Percentiles rank a stretch among this genome's conserved stretches.
phyloP scores from a whole-genome alignment of 2,329 filamentous ascomycete genomes.

The Xylaria polymorpha region DNA sequence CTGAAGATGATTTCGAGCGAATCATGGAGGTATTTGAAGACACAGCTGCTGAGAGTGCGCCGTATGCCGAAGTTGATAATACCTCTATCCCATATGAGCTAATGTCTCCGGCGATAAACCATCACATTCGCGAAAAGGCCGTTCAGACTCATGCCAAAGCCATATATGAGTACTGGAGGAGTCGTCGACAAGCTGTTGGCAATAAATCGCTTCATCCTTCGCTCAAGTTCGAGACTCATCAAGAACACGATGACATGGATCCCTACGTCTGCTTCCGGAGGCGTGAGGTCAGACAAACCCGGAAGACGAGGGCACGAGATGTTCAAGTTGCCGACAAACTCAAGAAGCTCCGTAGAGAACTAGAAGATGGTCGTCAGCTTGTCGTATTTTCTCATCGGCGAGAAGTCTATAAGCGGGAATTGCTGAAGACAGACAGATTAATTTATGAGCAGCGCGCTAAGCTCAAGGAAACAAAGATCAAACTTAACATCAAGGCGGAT shows the following conservation, averaged over 20 bases:
- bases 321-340: constrained; percentile 95
- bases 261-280: constrained; percentile 98
- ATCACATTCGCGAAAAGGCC: constrained; percentile 62
- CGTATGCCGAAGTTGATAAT: constrained; percentile 90
- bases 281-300: constrained; percentile 91
- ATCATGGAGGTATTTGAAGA: constrained; percentile 97
- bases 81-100: constrained; percentile 81
- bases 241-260: constrained; percentile 94
- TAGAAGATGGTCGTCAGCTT: constrained; percentile 87
- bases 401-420: constrained; percentile 81
- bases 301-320: constrained; percentile 94
- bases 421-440: constrained; percentile 77
- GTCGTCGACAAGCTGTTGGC: constrained; percentile 71
- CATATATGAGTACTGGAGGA: constrained; percentile 91
- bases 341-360: constrained; percentile 87
- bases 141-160: constrained; percentile 72
- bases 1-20: constrained; percentile 91
- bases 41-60: constrained; percentile 83
- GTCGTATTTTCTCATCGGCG: constrained; percentile 82
- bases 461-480: constrained; percentile 89
- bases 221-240: constrained; percentile 93
- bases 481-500: constrained; percentile 88
- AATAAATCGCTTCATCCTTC: constrained; percentile 80
- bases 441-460: constrained; percentile 85
- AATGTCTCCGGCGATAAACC: constrained; percentile 75